These are phyloP conservation scores for Ceratocystiopsis minuta DNA, from an alignment of 2,329 filamentous ascomycete genomes.

Conservation along the genomic window DNA sequence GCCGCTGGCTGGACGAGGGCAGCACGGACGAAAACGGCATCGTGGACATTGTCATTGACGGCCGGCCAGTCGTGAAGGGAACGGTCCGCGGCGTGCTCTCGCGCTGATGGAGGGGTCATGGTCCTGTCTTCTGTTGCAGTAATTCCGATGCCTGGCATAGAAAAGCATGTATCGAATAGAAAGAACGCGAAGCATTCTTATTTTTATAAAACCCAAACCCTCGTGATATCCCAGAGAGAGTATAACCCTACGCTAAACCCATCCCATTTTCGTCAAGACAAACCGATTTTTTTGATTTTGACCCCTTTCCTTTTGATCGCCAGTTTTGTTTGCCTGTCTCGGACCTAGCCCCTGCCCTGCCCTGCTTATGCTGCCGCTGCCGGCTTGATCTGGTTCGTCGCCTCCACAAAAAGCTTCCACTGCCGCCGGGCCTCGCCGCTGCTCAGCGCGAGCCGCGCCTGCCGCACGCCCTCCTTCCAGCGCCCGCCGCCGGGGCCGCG, in stretches of 20 bases:
- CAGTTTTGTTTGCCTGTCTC: neutral
- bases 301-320: neutral
- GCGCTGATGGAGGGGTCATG: neutral
- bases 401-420: slow-evolving; percentile 68
- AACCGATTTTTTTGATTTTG: neutral
- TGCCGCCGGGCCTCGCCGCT: slow-evolving; percentile 74
- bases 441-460: slow-evolving; percentile 73
- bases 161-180: too few species aligned
- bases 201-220: too few species aligned
- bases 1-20: slow-evolving; percentile 49
- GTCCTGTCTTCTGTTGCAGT: neutral
- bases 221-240: too few species aligned
- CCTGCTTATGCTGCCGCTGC: neutral
- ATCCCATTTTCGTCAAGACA: neutral
- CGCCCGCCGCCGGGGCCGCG: slow-evolving; percentile 68
- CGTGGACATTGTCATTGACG: slow-evolving; percentile 30
- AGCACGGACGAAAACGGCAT: slow-evolving; percentile 25
- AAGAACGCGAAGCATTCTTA: too few species aligned
- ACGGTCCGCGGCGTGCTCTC: slow-evolving; percentile 29
- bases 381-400: slow-evolving; percentile 38
- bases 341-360: too few species aligned
- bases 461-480: slow-evolving; percentile 87
- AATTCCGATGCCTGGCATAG: too few species aligned
- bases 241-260: too few species aligned
- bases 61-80: slow-evolving; percentile 29